Evolutionary conservation across 768 basidiomycete species (phyloP), one percentile per base, ranked within the genome.

Genomic region (Rhodosporidiobolus sp.): DNA sequence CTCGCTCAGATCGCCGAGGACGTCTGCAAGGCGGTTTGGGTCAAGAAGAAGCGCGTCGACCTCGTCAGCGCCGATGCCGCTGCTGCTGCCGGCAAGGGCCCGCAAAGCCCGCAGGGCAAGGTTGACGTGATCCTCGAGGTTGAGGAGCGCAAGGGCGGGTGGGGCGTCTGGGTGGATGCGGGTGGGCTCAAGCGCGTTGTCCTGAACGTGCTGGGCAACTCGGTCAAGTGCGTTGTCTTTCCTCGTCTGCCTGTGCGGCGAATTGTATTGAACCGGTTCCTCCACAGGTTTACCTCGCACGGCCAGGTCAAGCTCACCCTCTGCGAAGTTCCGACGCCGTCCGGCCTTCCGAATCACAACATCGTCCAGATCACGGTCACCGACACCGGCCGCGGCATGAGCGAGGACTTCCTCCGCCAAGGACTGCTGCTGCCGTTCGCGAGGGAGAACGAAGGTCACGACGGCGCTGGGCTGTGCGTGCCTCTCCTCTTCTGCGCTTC

Each of bases 101-200:
- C 32, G n/a, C 34, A 48, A 2, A 30, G 4, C 0, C 16, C 16
- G n/a, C 26, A n/a, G 24, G 55, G 38, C 5, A 45, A 69, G 20
- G 53, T 76, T 26, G 64, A 63, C 28, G 8, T 76, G 4, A 45
- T 76, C 17, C 48, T 72, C 34, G 74, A 76, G n/a, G 38, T 76
- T 26, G 63, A 65, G 20, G 63, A 61, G 28, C 57, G 71, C 20
- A 10, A 17, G 17, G 56, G 59, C 11, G 64, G 65, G 0, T 72
- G 70, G 67, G 32, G 46, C 2, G 74, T 61, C 11, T 3, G 66
- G 46, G 34, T 62, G 1, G 74, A 76, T 8, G 61, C 61, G 7
- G 70, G 64, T 0, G 70, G 70, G 1, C 17, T 76, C 19, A 62
- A 62, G 61, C 58, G 74, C 38, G 38, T 43, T 7, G 14, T 43